Base-by-base conservation (phyloP, 345 rosid species). In the Hibiscus trionum region DNA sequence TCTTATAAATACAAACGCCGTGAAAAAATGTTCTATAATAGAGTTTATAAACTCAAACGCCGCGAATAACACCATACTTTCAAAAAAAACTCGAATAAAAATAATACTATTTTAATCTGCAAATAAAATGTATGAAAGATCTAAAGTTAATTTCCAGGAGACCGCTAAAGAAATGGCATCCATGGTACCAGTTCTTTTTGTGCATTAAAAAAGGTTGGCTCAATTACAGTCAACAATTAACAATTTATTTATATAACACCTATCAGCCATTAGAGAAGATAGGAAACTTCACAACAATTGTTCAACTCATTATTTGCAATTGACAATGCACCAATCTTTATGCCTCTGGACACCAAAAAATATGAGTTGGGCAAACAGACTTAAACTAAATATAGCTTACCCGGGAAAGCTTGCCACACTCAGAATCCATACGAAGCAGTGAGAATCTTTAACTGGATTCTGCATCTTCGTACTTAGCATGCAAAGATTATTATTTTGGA, bases 61-160 rank as follows among this genome's bases (percentile, higher is more conserved):
- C 24, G 24, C 24, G 24, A 21, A 21, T 21, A 21, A 0, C 24
- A 21, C 24, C 24, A 21, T 21, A 1, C 24, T 21, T 21, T 21
- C 0, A 21, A 21, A 21, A 21, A 21, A 21, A 21, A 21, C 24
- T 21, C 24, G 1, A 21, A 21, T 21, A 21, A 21, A 21, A 21
- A 21, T 21, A 21, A 21, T 21, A 21, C 1, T 21, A 21, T 21
- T 78, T 90, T 84, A 81, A 95, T 82, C 99, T 95, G 86, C 70
- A 72, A 33, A 64, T 33, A 77, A 59, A 82, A 75, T 6, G 42
- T 77, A 44, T 61, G 52, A 61, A 75, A 76, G 6, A 72, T 61
- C 44, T 56, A 77, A 47, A 78, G 61, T 35, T 37, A 68, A 56
- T 73, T 70, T 17, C 17, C 35, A n/a, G 61, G 19, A 57, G 59